Conservation (phyloP, 2,329 filamentous ascomycete genomes). For the Diaporthe sp. region DNA sequence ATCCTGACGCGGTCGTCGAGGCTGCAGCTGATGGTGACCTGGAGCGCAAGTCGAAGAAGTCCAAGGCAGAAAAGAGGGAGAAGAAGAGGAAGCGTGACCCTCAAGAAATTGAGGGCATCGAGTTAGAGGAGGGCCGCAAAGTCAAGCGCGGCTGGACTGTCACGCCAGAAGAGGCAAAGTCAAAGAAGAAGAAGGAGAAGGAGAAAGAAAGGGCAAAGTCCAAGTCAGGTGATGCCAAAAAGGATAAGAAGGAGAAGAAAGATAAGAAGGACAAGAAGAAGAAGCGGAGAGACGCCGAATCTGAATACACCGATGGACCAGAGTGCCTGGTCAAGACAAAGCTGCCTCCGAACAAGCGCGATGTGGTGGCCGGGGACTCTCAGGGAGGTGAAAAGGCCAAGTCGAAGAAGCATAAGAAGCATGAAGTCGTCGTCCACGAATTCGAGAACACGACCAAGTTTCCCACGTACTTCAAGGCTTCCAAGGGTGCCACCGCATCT, state of each 20-base stretch:
- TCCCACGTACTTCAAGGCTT: slow-evolving; percentile 80
- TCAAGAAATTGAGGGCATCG: slow-evolving; percentile 73
- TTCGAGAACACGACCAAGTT: slow-evolving; percentile 88
- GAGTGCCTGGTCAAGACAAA: slow-evolving; percentile 90
- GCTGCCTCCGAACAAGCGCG: slow-evolving; percentile 62
- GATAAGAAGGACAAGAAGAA: slow-evolving; percentile 65
- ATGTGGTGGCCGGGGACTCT: slow-evolving; percentile 49
- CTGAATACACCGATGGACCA: slow-evolving; percentile 83
- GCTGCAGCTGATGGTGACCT: slow-evolving; percentile 31
- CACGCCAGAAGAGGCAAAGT: slow-evolving; percentile 62
- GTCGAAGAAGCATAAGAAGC: slow-evolving; percentile 71
- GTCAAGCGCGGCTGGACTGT: slow-evolving; percentile 94
- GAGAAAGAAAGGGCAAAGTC: slow-evolving; percentile 56
- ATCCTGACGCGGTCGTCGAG: slow-evolving; percentile 44
- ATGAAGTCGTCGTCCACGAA: slow-evolving; percentile 83
- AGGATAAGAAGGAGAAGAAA: slow-evolving; percentile 62
- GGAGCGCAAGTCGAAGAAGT: slow-evolving; percentile 46
- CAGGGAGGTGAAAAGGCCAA: slow-evolving; percentile 63
- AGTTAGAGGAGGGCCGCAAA: slow-evolving; percentile 79
- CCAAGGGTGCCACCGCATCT: slow-evolving; percentile 54
- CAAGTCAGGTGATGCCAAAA: slow-evolving; percentile 52
- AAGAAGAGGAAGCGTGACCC: slow-evolving; percentile 58
- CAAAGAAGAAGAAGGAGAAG: slow-evolving; percentile 61
- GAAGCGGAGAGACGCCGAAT: slow-evolving; percentile 71
- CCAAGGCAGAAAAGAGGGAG: slow-evolving; percentile 51